A percentile compares a stretch with the other conserved stretches of the same genome.
Evolutionary conservation across 1,139 yeast species (phyloP).

Genomic region (Diutina rugosa): DNA sequence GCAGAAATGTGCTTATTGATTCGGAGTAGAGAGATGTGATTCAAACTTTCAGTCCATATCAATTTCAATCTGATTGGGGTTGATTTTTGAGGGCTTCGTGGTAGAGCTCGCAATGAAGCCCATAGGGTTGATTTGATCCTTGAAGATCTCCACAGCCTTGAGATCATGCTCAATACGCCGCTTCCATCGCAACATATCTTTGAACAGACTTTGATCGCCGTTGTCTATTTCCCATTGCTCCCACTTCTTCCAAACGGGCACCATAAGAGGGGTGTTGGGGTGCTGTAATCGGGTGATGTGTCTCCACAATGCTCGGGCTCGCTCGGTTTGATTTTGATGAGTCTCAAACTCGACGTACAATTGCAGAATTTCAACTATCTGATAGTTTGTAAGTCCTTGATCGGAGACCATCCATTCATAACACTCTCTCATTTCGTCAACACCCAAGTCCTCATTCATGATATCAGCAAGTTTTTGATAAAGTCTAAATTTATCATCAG

Average conservation of each 20-base stretch:
- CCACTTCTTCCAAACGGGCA: slow-evolving; percentile 52
- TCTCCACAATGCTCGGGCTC: slow-evolving; percentile 52
- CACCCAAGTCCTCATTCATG: slow-evolving; percentile 7
- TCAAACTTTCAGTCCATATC: slow-evolving; percentile 30
- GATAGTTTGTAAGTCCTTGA: slow-evolving; percentile 13
- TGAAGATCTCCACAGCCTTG: slow-evolving; percentile 15
- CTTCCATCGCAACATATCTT: slow-evolving; percentile 60
- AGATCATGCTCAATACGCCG: slow-evolving; percentile 22
- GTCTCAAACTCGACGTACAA: slow-evolving; percentile 38
- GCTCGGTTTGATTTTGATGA: slow-evolving; percentile 28
- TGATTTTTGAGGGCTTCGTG: slow-evolving; percentile 10
- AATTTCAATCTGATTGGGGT: slow-evolving; percentile 48
- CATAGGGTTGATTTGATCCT: slow-evolving; percentile 22
- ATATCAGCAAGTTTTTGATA: slow-evolving; percentile 9
- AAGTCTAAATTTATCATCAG: slow-evolving; percentile 13
- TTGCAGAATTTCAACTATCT: slow-evolving; percentile 18
- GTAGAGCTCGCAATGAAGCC: slow-evolving; percentile 42
- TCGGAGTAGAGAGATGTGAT: not conserved
- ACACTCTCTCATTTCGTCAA: slow-evolving; percentile 8
- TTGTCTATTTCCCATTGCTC: slow-evolving; percentile 55
- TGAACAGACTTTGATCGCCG: slow-evolving; percentile 64
- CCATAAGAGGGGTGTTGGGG: slow-evolving; percentile 10
- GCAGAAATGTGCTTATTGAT: not conserved
- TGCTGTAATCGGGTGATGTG: slow-evolving; percentile 17
- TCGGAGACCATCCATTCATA: slow-evolving; percentile 12